Base-by-base conservation (phyloP, 73 alveolate species). In the Paramecium sonneborni region DNA sequence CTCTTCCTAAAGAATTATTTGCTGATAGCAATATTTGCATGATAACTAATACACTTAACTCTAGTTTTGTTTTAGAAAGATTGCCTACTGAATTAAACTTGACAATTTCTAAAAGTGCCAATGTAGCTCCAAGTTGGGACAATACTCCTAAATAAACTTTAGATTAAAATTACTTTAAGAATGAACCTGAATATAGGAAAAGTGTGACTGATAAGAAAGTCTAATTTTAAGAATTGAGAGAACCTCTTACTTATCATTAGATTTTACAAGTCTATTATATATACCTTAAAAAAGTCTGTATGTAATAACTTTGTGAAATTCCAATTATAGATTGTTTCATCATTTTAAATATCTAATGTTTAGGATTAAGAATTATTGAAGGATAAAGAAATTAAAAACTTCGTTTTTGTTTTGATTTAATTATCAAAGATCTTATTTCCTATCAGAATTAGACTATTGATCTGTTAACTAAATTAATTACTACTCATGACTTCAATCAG, bases 231-330 rank as follows among this genome's bases (percentile, higher is more conserved):
- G 84, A 62, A 62, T 15, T 30, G 48, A 79, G 74, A 12, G 90
- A 79, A 43, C 90, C 90, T 43, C 90, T 79, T 9, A 79, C 70
- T 11, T 79, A 79, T 44, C 28, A 79, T 41, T 46, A 38, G 55
- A 79, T 79, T 24, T 23, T 39, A 24, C 48, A 79, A 41, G 74
- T 79, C 30, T 79, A 79, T 79, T 79, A 79, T 37, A 79, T 62
- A 2, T 79, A 79, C 23, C 41, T 79, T 0, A 79, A 79, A 46
- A 79, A 20, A 44, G 44, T 79, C 14, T 39, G 76, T 21, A 30
- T 43, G 30, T 24, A 43, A 21, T 14, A 41, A 23, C n/a, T 39
- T 8, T 37, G 62, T 79, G 90, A 62, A 1, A 46, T 30, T 9
- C 69, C 44, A 6, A 11, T 79, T 9, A 79, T 46, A 38, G 90